A percentile compares a stretch with the other conserved stretches of the same genome.
phyloP scores from a whole-genome alignment of 257 asterid genomes.

The Orobanche coerulescens region DNA sequence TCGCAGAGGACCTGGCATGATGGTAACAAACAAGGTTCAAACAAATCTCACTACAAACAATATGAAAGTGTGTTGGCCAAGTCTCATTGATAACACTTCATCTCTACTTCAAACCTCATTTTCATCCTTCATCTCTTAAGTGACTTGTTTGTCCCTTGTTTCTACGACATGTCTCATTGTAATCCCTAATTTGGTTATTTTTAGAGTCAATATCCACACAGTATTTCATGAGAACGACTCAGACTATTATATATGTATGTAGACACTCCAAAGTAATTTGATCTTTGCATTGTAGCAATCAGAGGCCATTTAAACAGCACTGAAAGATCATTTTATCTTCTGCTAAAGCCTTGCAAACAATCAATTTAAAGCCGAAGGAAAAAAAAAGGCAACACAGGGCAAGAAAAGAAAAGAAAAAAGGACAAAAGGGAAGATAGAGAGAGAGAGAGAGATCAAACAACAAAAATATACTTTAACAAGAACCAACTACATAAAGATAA shows the following conservation, averaged over 20 bases:
- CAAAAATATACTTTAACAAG: neutral
- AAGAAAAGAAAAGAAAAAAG: too few species aligned
- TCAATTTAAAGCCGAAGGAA: neutral
- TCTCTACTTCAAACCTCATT: neutral
- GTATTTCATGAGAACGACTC: neutral
- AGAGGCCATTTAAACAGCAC: neutral
- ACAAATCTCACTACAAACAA: neutral
- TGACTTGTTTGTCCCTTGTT: neutral
- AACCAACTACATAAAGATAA: neutral
- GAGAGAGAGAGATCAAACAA: neutral
- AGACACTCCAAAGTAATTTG: neutral
- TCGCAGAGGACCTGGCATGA: slow-evolving; percentile 31
- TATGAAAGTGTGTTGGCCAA: neutral
- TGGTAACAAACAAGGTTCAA: neutral
- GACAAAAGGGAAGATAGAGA: neutral
- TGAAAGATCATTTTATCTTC: neutral
- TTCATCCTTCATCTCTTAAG: neutral
- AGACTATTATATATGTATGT: neutral
- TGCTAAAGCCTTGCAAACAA: neutral
- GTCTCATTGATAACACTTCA: neutral
- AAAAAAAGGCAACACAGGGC: too few species aligned
- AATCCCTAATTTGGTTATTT: neutral
- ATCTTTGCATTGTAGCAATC: neutral
- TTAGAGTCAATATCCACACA: neutral
- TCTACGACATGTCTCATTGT: neutral